Conservation (phyloP, 176 grass and related monocot species). For the Oropetium thomaeum region DNA sequence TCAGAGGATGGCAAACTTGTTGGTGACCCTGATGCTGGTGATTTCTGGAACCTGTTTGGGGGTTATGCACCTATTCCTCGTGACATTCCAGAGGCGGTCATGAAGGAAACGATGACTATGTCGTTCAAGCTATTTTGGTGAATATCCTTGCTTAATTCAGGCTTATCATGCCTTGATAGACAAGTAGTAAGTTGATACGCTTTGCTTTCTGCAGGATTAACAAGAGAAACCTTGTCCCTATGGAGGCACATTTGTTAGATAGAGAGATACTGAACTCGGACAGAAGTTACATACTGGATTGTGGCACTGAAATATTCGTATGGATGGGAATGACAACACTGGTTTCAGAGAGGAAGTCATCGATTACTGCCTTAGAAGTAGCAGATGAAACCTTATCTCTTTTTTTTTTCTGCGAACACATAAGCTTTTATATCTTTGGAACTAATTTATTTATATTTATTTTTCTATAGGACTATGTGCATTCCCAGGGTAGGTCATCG, state of each 20-base stretch:
- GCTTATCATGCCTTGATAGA: constrained; percentile 4
- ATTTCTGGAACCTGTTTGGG: constrained; percentile 81
- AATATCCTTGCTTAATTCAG: constrained; percentile 12
- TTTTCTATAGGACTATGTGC: constrained; percentile 53
- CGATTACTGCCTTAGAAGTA: constrained; percentile 67
- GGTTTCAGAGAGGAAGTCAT: constrained; percentile 65
- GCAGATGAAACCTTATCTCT: constrained; percentile 8
- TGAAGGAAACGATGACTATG: not conserved
- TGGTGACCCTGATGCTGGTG: constrained; percentile 73
- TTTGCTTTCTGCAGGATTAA: constrained; percentile 67
- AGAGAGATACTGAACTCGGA: constrained; percentile 63
- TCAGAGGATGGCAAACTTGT: constrained; percentile 80
- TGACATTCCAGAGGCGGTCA: constrained; percentile 32
- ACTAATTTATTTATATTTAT: constrained; percentile 12
- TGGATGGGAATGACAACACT: constrained; percentile 82
- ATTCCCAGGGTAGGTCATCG: constrained; percentile 46
- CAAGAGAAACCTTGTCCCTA: constrained; percentile 45
- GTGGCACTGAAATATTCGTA: constrained; percentile 63
- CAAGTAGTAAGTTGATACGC: constrained; percentile 13
- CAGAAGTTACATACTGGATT: constrained; percentile 81
- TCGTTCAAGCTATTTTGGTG: constrained; percentile 58
- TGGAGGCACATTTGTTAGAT: constrained; percentile 54
- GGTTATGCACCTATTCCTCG: constrained; percentile 73
- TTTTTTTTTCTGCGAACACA: not conserved
- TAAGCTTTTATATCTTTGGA: not conserved